Base-by-base conservation (phyloP, 805 yeast species). In the Brettanomyces custersianus region DNA sequence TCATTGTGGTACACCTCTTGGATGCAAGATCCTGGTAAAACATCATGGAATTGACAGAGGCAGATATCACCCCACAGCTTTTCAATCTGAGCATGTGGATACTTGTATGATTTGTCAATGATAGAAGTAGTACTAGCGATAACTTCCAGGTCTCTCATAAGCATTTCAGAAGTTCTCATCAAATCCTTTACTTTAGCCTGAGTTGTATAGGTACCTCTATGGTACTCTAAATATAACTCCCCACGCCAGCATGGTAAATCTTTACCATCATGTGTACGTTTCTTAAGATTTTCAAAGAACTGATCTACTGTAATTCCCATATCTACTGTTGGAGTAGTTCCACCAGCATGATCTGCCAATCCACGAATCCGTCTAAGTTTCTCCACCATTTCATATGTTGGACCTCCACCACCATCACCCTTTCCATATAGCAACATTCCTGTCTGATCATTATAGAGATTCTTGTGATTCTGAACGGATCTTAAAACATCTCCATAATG, bases 341-440 rank as follows among this genome's bases (percentile, higher is more conserved):
- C 61, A 3, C 90, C 94, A 11, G 80, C 80, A 4, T 80, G 79
- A 51, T 90, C 82, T 16, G 87, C 72, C 40, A 88, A 57, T 12
- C 96, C 96, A 51, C 97, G 72, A 55, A 90, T 80, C 48, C 97
- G 77, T 53, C 97, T 76, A 51, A 90, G 68, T 55, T 86, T 88
- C 54, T 92, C 97, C 43, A 90, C 51, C 95, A 87, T 88, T 51
- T 84, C 95, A 27, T 83, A 82, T 4, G 85, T 79, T 31, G 98
- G 97, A 6, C 98, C 98, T 44, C 98, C 98, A 42, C 98, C 98
- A 48, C 98, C 98, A 55, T 90, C 98, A 50, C 98, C 98, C 49
- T 82, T 79, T 27, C 98, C 98, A 49, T 74, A 92, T 29, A 87
- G 64, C 52, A 92, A 62, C 47, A 90, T 64, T 0, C 95, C 90